These are phyloP conservation scores for Mortierella hygrophila DNA, from an alignment of 192 early-diverging fungal species.

Conservation along the genomic window DNA sequence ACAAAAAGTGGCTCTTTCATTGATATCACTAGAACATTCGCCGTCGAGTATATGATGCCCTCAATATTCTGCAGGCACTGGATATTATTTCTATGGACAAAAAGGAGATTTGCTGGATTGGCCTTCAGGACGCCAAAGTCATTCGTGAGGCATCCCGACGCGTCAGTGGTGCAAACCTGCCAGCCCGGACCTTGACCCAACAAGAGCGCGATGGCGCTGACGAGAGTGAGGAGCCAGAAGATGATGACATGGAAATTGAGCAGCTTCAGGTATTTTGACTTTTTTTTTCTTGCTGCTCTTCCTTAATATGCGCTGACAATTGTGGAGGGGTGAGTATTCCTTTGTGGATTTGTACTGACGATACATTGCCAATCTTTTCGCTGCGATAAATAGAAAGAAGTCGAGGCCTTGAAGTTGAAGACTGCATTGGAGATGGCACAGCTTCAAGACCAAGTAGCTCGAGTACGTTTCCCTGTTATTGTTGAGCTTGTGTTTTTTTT, in stretches of 20 bases:
- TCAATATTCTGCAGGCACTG: slow-evolving; percentile 76
- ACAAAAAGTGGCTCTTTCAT: background rate
- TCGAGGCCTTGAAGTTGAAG: slow-evolving; percentile 35
- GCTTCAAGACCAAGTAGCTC: slow-evolving; percentile 42
- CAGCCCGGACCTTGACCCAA: background rate
- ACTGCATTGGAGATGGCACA: slow-evolving; percentile 29
- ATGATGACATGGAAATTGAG: slow-evolving; percentile 55
- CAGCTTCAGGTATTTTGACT: slow-evolving; percentile 31
- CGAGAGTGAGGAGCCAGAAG: slow-evolving; percentile 54
- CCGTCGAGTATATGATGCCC: slow-evolving; percentile 78
- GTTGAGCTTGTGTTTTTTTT: background rate
- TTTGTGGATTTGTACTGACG: background rate
- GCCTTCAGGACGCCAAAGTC: slow-evolving; percentile 59
- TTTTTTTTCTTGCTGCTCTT: background rate
- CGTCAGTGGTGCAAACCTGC: background rate
- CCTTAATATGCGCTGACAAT: no score
- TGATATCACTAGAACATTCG: slow-evolving; percentile 70
- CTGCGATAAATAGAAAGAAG: slow-evolving; percentile 27
- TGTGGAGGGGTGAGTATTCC: background rate
- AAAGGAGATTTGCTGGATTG: slow-evolving; percentile 75
- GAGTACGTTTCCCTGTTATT: slow-evolving; percentile 15
- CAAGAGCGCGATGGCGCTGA: slow-evolving; percentile 40
- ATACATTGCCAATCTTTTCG: background rate
- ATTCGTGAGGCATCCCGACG: slow-evolving; percentile 27
- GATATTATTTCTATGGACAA: slow-evolving; percentile 74